phyloP scores from a whole-genome alignment of 352 stramenopile genomes.

The Phytopythium mirpurense region DNA sequence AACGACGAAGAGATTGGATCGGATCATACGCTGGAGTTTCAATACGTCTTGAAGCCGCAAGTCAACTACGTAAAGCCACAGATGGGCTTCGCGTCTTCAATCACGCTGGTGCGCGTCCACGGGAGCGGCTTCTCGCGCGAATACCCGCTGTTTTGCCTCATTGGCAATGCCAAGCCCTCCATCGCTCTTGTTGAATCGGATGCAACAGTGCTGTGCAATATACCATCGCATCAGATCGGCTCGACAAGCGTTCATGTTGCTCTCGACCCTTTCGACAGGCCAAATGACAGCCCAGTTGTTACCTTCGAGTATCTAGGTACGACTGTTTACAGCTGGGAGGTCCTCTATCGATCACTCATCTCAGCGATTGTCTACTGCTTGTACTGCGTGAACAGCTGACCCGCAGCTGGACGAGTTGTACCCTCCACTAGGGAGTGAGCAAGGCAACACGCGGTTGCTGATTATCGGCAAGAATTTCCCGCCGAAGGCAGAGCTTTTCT shows the following conservation, averaged over 20 bases:
- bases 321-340: slow-evolving; percentile 3
- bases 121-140: slow-evolving; percentile 26
- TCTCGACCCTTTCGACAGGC: slow-evolving; percentile 1
- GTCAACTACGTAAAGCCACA: slow-evolving; percentile 15
- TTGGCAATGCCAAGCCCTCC: slow-evolving; percentile 15
- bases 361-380: background rate
- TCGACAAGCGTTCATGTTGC: slow-evolving; percentile 11
- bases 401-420: slow-evolving; percentile 19
- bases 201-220: slow-evolving; percentile 20
- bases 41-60: slow-evolving; percentile 17
- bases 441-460: slow-evolving; percentile 22
- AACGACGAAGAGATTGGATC: slow-evolving; percentile 18
- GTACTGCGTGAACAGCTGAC: slow-evolving; percentile 12
- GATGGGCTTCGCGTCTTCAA: slow-evolving; percentile 13
- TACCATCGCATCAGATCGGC: slow-evolving; percentile 11
- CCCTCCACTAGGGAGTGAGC: slow-evolving; percentile 25
- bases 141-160: slow-evolving; percentile 22
- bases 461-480: slow-evolving; percentile 25
- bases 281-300: slow-evolving; percentile 3
- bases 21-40: slow-evolving; percentile 12
- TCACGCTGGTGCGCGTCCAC: slow-evolving; percentile 18
- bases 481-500: slow-evolving; percentile 8
- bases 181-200: slow-evolving; percentile 15
- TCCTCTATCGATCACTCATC: slow-evolving; percentile 1
- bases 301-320: slow-evolving; percentile 31